Base-by-base conservation (phyloP, 768 basidiomycete species). In the Boletus rubropictus region DNA sequence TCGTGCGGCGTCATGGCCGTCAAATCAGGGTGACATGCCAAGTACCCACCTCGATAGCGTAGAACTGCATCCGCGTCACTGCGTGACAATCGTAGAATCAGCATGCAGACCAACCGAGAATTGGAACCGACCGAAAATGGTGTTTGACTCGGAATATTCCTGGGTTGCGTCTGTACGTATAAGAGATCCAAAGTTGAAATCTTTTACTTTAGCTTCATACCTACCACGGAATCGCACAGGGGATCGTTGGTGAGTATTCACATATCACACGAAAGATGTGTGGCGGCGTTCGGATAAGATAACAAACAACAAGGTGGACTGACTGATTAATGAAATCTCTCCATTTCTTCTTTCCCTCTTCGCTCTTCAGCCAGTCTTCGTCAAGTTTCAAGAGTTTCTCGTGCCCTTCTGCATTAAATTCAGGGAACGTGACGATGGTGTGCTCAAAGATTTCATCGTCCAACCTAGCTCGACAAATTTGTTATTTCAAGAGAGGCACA, bases 141-240 rank as follows among this genome's bases (percentile, higher is more conserved):
- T 89, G 71, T 98, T 99, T 27, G 74, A 78, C 73, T 98, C 87
- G 10, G 79, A 81, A 66, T 98, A 99, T 62, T 94, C 91, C 46
- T 79, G 74, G 39, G 71, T 72, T 31, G 85, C 77, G 59, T 96
- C 80, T 39, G 79, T 84, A 42, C 96, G 80, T 53, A 99, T 86
- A 55, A 99, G 73, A 2, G 90, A 97, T 17, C 96, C 96, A 69
- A 97, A 97, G 75, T 98, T 98, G 70, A 86, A 90, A 55, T 97
- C 92, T 60, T 87, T 86, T 44, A 98, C 73, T 60, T 86, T 88
- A 49, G 86, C 83, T 70, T 95, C 87, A 70, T 94, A 96, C 49
- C 89, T 89, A 25, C 31, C 49, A 29, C 17, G 17, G 29, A 48
- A 42, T 33, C 53, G 34, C 10, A 24, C 33, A 35, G 8, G 20